Conservation (phyloP, 768 basidiomycete genomes). For the Pleurotus sapidus region DNA sequence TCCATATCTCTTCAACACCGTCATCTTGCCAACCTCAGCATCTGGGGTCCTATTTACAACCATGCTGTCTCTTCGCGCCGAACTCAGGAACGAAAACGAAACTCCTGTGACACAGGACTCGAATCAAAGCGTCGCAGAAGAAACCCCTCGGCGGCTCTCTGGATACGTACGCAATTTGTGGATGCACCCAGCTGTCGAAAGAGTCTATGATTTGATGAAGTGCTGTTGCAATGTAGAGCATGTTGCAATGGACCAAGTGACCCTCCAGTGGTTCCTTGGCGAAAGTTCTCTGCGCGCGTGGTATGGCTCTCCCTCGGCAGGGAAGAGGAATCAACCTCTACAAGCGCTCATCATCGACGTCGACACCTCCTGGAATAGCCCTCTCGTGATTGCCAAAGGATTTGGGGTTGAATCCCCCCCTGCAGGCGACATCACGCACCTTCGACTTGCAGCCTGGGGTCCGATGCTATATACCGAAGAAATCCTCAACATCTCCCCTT, state of each 20-base stretch:
- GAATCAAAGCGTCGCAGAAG: no score
- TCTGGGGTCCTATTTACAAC: no score
- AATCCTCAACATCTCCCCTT: conserved; percentile 12
- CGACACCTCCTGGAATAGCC: conserved; percentile 10
- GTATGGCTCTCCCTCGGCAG: not conserved
- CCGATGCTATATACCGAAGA: conserved; percentile 12
- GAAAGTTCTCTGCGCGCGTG: not conserved
- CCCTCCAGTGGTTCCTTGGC: conserved; percentile 18
- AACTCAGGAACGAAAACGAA: no score
- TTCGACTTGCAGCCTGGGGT: conserved; percentile 11
- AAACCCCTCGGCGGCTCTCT: no score
- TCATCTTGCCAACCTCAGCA: no score
- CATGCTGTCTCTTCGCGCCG: no score
- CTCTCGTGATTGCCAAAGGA: no score
- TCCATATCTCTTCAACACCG: no score
- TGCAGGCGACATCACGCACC: conserved; percentile 19
- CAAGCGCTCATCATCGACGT: conserved; percentile 15
- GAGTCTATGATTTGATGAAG: no score
- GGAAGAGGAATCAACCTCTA: conserved; percentile 7
- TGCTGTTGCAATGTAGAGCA: conserved; percentile 15
- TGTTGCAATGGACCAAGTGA: conserved; percentile 17
- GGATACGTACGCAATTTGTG: no score
- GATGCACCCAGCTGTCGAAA: no score
- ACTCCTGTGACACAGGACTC: no score
- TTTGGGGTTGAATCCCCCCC: conserved; percentile 10